Evolutionary conservation across 352 stramenopile genomes (phyloP).

Genomic region (Globisporangium sylvaticum): DNA sequence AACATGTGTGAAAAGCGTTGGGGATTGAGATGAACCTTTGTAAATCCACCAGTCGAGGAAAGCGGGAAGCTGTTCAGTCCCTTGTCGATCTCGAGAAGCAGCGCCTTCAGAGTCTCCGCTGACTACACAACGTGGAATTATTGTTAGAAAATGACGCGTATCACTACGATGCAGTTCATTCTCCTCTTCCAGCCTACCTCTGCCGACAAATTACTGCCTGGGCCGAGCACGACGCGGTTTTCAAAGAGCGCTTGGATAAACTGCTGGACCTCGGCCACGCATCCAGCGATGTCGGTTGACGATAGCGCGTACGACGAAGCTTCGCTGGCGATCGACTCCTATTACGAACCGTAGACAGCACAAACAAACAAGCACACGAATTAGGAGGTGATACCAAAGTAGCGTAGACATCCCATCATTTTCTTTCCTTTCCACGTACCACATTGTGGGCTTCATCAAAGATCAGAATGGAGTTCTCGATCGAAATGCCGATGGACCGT

Average conservation of each 20-base stretch:
- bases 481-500: slow-evolving; percentile 92
- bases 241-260: slow-evolving; percentile 69
- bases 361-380: neutral
- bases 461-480: slow-evolving; percentile 96
- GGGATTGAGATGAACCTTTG: slow-evolving; percentile 43
- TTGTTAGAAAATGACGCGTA: neutral
- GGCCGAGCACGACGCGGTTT: slow-evolving; percentile 46
- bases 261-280: slow-evolving; percentile 91
- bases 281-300: slow-evolving; percentile 91
- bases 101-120: slow-evolving; percentile 67
- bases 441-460: slow-evolving; percentile 99
- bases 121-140: slow-evolving; percentile 34
- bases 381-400: slow-evolving; percentile 23
- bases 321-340: slow-evolving; percentile 91
- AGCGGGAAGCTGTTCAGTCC: slow-evolving; percentile 74
- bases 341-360: neutral
- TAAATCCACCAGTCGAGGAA: slow-evolving; percentile 68
- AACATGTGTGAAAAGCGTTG: slow-evolving; percentile 1
- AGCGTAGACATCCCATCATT: neutral
- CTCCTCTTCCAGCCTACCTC: slow-evolving; percentile 37
- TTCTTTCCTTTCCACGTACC: slow-evolving; percentile 39
- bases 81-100: slow-evolving; percentile 86
- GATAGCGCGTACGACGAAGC: slow-evolving; percentile 96
- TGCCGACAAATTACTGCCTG: slow-evolving; percentile 46
- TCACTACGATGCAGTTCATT: neutral